These are phyloP conservation scores for Ambispora gerdemannii DNA, from an alignment of 192 early-diverging fungal species.

Conservation along the genomic window DNA sequence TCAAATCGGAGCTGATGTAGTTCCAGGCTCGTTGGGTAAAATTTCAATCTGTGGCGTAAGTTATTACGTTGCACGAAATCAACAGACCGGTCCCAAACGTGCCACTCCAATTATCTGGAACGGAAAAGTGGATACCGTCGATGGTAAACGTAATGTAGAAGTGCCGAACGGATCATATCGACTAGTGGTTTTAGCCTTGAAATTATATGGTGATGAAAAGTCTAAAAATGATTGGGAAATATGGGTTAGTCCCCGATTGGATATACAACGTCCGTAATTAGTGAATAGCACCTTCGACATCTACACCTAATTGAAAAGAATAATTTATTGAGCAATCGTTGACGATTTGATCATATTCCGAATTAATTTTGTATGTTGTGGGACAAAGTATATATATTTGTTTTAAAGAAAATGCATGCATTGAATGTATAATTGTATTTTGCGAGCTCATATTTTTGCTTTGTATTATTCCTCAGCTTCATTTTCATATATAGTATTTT, in stretches of 20 bases:
- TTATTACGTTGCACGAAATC: not conserved
- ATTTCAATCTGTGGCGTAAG: not conserved
- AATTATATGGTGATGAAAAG: slow-evolving; percentile 34
- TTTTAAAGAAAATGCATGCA: too few relatives aligned
- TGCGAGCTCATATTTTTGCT: too few relatives aligned
- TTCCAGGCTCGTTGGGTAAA: slow-evolving; percentile 7
- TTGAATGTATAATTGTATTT: too few relatives aligned
- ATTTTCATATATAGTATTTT: too few relatives aligned
- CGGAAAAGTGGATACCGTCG: not conserved
- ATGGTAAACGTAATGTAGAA: slow-evolving; percentile 4
- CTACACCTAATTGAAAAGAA: too few relatives aligned
- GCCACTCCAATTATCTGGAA: not conserved
- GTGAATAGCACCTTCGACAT: too few relatives aligned
- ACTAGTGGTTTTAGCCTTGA: slow-evolving; percentile 35
- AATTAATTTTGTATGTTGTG: too few relatives aligned
- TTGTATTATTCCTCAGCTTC: too few relatives aligned
- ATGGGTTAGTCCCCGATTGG: slow-evolving; percentile 34
- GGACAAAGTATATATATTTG: too few relatives aligned
- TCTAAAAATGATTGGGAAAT: slow-evolving; percentile 34
- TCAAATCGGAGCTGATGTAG: not conserved
- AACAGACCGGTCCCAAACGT: not conserved
- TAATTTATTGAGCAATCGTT: too few relatives aligned
- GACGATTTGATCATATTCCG: too few relatives aligned
- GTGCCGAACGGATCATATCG: slow-evolving; percentile 35
- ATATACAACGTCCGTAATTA: slow-evolving; percentile 34